A percentile compares a stretch with the other conserved stretches of the same genome.
Conservation (phyloP, 805 yeast genomes). For the Ogataea glucozyma region DNA sequence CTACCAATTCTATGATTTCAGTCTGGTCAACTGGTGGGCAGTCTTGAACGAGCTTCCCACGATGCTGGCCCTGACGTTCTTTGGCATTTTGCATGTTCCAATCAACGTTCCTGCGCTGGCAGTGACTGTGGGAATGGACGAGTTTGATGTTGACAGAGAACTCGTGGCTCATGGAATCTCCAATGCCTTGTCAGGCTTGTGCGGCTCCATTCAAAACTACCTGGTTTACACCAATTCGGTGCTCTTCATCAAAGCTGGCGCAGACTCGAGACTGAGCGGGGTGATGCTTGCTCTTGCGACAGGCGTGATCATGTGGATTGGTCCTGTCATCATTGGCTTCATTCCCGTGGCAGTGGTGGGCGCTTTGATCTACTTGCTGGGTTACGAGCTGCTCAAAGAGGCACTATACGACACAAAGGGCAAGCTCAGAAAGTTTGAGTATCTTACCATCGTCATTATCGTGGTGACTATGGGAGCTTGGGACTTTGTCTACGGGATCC, state of each 20-base stretch:
- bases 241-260: constrained; percentile 91
- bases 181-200: constrained; percentile 76
- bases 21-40: constrained; percentile 71
- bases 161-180: constrained; percentile 93
- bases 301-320: constrained; percentile 74
- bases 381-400: constrained; percentile 86
- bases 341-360: constrained; percentile 98
- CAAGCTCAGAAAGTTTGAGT: constrained; percentile 72
- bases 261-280: constrained; percentile 86
- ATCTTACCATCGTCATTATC: constrained; percentile 77
- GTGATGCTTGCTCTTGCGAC: constrained; percentile 86
- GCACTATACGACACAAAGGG: constrained; percentile 85
- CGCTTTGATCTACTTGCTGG: constrained; percentile 82
- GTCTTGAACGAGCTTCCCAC: constrained; percentile 76
- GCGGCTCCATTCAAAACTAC: constrained; percentile 92
- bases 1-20: constrained; percentile 70
- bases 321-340: constrained; percentile 89
- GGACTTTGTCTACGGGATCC: constrained; percentile 91
- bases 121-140: constrained; percentile 81
- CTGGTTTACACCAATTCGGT: constrained; percentile 93
- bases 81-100: constrained; percentile 95
- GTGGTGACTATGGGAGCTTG: constrained; percentile 94
- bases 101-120: constrained; percentile 97
- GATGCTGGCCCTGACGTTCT: constrained; percentile 93
- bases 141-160: constrained; percentile 88